Evolutionary conservation across 805 yeast genomes (phyloP), one percentile per base, ranked within the genome.

Genomic region (Candida dendrica): DNA sequence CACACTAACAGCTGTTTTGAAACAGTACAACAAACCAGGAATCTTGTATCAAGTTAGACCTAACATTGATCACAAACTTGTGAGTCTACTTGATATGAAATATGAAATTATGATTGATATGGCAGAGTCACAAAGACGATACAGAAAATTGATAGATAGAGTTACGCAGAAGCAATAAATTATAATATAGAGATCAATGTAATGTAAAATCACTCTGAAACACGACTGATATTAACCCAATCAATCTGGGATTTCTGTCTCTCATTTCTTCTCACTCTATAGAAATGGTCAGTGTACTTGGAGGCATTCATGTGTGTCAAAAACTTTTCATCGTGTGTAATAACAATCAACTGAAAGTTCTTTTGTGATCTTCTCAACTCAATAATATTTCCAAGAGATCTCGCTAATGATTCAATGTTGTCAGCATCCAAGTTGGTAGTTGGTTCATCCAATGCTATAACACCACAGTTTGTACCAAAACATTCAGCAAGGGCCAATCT

Each of bases 361-460:
- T 73, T 76, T 61, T 93, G 98, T 30, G 68, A 70, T 41, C 77
- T 74, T 50, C 99, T 73, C 52, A 79, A 63, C 33, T 79, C 82
- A 44, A 93, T 87, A 41, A 93, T 86, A 39, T 71, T 72, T 45
- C 80, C 75, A 49, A 93, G 68, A 1, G 96, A 81, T 49, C 72
- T 76, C 0, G 98, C 98, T 45, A 93, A 72, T 32, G 95, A 79
- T 51, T 84, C 95, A 40, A 90, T 79, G 55, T 93, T 93, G 45
- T 85, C 96, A 39, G 75, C 78, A 62, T 93, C 99, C 43, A 93
- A 69, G 55, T 93, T 93, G 0, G 98, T 93, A 0, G 99, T 93
- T 8, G 99, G 99, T 64, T 93, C 99, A 63, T 93, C 99, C 33
- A 93, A 69, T 0, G 98, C 95, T 52, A 93, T 87, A 63, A 93